Evolutionary conservation across 169 alveolate genomes (phyloP), one percentile per base, ranked within the genome.

Genomic region (Theileria annulata): DNA sequence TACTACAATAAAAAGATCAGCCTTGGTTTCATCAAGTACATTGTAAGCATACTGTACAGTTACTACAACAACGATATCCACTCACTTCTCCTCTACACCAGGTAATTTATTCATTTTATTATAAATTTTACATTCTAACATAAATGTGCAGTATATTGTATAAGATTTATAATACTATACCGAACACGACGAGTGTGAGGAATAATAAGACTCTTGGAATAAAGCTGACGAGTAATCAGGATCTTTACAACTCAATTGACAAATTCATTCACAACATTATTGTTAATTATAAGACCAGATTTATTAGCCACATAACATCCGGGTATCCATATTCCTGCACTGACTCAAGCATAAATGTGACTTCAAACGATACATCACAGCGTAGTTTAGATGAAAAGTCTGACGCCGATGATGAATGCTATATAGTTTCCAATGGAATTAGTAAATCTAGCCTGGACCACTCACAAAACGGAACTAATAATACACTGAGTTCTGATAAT

Each of bases 21-120:
- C 9, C 35, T 21, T 2, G 17, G 66, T 56, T 56, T 56, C 17
- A 25, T 56, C 28, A 56, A 56, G 33, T 56, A 56, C 66, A 25
- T 56, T 4, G 66, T 56, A 0, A 19, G 13, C 28, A 56, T 56
- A 56, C 66, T 56, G 1, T 56, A 21, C 30, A 2, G 17, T 3
- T 56, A 56, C 31, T 56, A 56, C 66, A 19, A 56, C 30, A 56
- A 56, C n/a, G 66, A 56, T 8, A 56, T 56, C 8, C 28, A 56
- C 35, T 56, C 66, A 56, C 28, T 56, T 19, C 31, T 56, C 8
- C 66, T 56, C 28, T 56, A 56, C n/a, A 56, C 31, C 28, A 56
- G 17, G 66, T 56, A 56, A 10, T 1, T 56, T 56, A 13, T n/a
- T n/a, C n/a, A n/a, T n/a, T n/a, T n/a, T n/a, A n/a, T n/a, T n/a